A percentile compares a stretch with the other conserved stretches of the same genome.
Conservation (phyloP, 768 basidiomycete genomes). For the Xerocomus potaroensis region DNA sequence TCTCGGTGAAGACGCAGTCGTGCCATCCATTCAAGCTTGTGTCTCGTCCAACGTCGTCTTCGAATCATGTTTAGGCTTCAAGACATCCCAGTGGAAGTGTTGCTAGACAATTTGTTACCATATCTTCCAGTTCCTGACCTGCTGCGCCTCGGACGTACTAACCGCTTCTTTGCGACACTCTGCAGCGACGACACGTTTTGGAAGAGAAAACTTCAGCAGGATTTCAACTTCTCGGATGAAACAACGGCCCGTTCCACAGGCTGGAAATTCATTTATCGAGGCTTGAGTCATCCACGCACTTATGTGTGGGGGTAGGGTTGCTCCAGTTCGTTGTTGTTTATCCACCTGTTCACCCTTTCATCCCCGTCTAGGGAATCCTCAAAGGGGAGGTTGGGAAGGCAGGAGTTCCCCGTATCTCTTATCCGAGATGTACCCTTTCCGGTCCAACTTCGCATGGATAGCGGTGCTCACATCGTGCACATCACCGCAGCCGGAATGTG, state of each 20-base stretch:
- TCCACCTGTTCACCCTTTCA: neutral
- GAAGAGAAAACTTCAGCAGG: conserved; percentile 61
- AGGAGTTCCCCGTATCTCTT: conserved; percentile 31
- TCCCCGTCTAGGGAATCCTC: conserved; percentile 45
- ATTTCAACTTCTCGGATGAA: conserved; percentile 75
- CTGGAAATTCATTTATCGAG: conserved; percentile 77
- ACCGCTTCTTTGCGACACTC: conserved; percentile 56
- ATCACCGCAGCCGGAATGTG: conserved; percentile 83
- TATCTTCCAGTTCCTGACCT: conserved; percentile 52
- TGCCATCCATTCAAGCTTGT: neutral
- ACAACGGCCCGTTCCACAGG: conserved; percentile 72
- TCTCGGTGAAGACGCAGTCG: neutral
- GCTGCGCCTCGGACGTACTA: conserved; percentile 54
- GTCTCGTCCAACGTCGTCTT: neutral
- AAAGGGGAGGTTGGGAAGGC: conserved; percentile 62
- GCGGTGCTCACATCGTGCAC: conserved; percentile 60
- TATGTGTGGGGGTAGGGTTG: conserved; percentile 58
- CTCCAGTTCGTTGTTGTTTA: neutral
- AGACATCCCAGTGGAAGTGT: conserved; percentile 70
- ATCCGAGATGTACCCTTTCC: conserved; percentile 57
- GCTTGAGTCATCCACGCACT: conserved; percentile 51
- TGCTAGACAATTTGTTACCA: conserved; percentile 70
- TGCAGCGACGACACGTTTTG: conserved; percentile 75
- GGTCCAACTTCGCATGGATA: conserved; percentile 49
- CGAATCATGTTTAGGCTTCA: conserved; percentile 37